Percentiles rank a stretch among this genome's conserved stretches.
Evolutionary conservation across 352 stramenopile species (phyloP).

Genomic region (Pythium diclinum): DNA sequence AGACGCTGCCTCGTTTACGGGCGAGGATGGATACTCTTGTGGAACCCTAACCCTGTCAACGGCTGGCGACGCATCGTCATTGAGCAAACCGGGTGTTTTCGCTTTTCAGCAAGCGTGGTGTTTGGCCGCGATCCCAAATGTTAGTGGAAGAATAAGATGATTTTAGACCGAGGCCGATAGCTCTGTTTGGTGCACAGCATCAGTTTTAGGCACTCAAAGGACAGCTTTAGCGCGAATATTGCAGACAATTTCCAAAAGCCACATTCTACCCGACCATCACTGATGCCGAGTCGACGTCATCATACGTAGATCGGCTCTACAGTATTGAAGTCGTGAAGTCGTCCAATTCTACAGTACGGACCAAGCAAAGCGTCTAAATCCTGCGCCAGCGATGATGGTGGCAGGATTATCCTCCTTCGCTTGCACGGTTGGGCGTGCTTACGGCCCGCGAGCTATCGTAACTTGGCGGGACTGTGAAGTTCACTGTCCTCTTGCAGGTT

Average conservation of each 20-base stretch:
- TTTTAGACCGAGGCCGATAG: background rate
- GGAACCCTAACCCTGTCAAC: background rate
- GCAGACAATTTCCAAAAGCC: background rate
- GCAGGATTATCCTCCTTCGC: no score
- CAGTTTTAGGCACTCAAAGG: background rate
- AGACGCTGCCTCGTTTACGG: conserved; percentile 1
- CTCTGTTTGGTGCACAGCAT: background rate
- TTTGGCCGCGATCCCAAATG: background rate
- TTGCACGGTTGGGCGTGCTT: background rate
- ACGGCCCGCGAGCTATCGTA: background rate
- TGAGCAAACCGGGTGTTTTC: conserved; percentile 7
- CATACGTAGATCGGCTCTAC: background rate
- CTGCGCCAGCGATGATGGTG: background rate
- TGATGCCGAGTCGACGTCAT: background rate
- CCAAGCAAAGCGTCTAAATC: background rate
- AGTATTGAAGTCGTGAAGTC: conserved; percentile 2
- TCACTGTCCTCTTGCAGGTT: background rate
- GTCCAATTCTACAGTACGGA: background rate
- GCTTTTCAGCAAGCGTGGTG: conserved; percentile 2
- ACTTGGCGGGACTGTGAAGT: background rate
- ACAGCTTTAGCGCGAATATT: background rate
- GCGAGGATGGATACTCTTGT: background rate
- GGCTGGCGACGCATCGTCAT: background rate
- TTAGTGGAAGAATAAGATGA: conserved; percentile 1
- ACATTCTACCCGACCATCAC: background rate